Evolutionary conservation across 306 rosid species (phyloP).

Genomic region (Pachyrhizus erosus): DNA sequence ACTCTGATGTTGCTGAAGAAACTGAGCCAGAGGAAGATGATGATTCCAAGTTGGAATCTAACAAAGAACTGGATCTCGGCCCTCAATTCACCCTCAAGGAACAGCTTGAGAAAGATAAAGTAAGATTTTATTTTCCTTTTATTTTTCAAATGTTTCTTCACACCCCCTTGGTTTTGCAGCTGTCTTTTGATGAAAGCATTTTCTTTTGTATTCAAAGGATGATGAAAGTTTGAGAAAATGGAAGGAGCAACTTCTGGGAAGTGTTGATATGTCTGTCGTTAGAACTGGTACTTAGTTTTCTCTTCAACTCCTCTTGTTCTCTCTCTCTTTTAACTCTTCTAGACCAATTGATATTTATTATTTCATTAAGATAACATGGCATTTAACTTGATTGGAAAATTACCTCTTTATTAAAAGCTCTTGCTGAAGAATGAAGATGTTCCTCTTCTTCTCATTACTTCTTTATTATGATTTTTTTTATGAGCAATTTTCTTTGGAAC

Average conservation of each 20-base stretch:
- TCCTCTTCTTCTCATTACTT: not conserved
- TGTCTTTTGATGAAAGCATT: conserved; percentile 18
- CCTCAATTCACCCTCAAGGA: conserved; percentile 91
- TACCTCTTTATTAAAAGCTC: not conserved
- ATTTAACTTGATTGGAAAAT: not conserved
- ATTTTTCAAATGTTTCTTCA: conserved; percentile 11
- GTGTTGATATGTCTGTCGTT: conserved; percentile 74
- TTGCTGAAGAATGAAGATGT: not conserved
- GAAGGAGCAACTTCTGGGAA: conserved; percentile 89
- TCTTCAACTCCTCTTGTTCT: not conserved
- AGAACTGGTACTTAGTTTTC: conserved; percentile 59
- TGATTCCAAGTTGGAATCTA: conserved; percentile 53
- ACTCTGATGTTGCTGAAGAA: conserved; percentile 33
- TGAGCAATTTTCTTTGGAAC: not conserved
- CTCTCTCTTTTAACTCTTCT: not conserved
- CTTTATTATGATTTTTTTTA: no score
- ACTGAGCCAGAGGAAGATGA: conserved; percentile 62
- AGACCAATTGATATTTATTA: not conserved
- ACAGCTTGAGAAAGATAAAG: conserved; percentile 92
- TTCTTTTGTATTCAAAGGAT: conserved; percentile 55
- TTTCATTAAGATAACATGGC: not conserved
- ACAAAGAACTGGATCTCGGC: conserved; percentile 60
- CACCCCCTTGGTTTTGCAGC: conserved; percentile 8
- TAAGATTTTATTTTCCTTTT: conserved; percentile 22
- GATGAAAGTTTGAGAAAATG: conserved; percentile 91